phyloP scores from a whole-genome alignment of 768 basidiomycete genomes.

The Lactarius hatsudake region DNA sequence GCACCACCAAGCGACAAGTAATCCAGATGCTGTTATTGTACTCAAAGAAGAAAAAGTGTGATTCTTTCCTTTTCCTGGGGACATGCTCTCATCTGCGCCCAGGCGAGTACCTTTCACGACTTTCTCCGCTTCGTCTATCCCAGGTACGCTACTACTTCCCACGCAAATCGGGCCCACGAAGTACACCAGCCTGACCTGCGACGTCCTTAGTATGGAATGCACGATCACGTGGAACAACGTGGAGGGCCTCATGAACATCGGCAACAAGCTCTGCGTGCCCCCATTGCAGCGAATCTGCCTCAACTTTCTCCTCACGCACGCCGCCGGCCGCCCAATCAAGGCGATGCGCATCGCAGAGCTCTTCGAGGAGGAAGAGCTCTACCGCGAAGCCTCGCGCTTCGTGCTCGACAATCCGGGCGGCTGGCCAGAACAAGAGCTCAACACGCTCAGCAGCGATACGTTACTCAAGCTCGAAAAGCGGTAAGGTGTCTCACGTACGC shows the following conservation, averaged over 20 bases:
- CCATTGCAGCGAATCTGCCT: slow-evolving; percentile 79
- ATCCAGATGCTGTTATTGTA: slow-evolving; percentile 81
- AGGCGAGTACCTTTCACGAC: slow-evolving; percentile 88
- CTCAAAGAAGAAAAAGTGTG: slow-evolving; percentile 84
- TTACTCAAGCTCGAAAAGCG: slow-evolving; percentile 87
- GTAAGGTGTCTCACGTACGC: slow-evolving; percentile 34
- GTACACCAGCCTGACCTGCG: slow-evolving; percentile 7
- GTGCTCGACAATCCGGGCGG: slow-evolving; percentile 91
- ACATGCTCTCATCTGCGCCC: slow-evolving; percentile 2
- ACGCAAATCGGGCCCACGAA: neutral
- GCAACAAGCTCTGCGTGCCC: slow-evolving; percentile 84
- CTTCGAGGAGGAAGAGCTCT: slow-evolving; percentile 87
- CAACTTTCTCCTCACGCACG: slow-evolving; percentile 86
- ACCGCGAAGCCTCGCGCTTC: slow-evolving; percentile 87
- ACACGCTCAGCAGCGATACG: slow-evolving; percentile 78
- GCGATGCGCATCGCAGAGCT: slow-evolving; percentile 90
- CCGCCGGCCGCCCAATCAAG: slow-evolving; percentile 89
- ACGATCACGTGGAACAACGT: slow-evolving; percentile 96
- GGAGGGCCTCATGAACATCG: slow-evolving; percentile 85
- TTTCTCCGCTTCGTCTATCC: slow-evolving; percentile 93
- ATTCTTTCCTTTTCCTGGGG: slow-evolving; percentile 6
- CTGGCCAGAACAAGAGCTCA: slow-evolving; percentile 76
- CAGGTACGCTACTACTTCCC: slow-evolving; percentile 53
- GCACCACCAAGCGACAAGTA: slow-evolving; percentile 29
- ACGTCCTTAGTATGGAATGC: slow-evolving; percentile 65